These are phyloP conservation scores for Quercus lobata DNA, from an alignment of 331 rosid species.

Conservation along the genomic window DNA sequence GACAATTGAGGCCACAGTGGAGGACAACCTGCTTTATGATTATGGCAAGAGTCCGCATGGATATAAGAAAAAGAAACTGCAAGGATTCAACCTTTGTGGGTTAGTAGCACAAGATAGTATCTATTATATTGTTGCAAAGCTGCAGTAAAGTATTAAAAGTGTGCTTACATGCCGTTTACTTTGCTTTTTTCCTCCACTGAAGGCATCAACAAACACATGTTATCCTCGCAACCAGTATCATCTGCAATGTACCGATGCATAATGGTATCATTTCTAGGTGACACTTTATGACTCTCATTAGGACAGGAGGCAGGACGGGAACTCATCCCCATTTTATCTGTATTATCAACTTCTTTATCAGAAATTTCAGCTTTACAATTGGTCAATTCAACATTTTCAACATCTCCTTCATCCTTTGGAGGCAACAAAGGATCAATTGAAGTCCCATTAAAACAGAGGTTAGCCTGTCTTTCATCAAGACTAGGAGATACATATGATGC, in stretches of 20 bases:
- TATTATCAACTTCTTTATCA: constrained; percentile 28
- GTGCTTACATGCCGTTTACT: constrained; percentile 57
- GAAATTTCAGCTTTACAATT: constrained; percentile 23
- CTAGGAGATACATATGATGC: constrained; percentile 22
- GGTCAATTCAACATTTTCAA: constrained; percentile 10
- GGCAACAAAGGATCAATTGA: constrained; percentile 30
- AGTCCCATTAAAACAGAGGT: constrained; percentile 28
- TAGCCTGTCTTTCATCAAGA: constrained; percentile 28
- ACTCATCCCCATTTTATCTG: constrained; percentile 29
- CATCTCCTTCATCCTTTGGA: constrained; percentile 26
- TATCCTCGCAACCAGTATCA: constrained; percentile 28
- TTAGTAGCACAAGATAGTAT: background rate
- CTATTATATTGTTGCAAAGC: background rate
- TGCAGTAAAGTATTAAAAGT: background rate
- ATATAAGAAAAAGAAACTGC: background rate
- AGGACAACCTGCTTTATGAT: background rate
- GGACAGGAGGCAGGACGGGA: constrained; percentile 20
- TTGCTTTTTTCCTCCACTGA: constrained; percentile 31
- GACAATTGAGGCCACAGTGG: background rate
- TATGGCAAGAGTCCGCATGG: background rate
- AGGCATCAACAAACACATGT: constrained; percentile 31
- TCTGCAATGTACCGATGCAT: constrained; percentile 20
- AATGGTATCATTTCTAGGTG: constrained; percentile 29
- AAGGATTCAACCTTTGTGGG: background rate
- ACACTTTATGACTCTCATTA: constrained; percentile 12